A percentile compares a stretch with the other conserved stretches of the same genome.
phyloP scores from a whole-genome alignment of 768 basidiomycete genomes.

The Suillus occidentalis region DNA sequence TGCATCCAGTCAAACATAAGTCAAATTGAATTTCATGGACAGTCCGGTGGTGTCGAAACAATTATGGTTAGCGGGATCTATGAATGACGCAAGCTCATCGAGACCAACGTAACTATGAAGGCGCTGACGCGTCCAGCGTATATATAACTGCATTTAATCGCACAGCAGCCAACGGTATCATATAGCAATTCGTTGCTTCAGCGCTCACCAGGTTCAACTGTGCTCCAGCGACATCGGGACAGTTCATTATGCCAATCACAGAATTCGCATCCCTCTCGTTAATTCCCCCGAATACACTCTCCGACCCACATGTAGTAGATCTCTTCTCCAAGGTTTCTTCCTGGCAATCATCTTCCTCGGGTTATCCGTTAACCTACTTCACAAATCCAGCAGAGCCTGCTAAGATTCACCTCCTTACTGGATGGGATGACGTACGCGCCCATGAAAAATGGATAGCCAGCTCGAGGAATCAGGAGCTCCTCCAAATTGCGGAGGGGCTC shows the following conservation, averaged over 20 bases:
- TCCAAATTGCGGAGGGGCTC: constrained; percentile 30
- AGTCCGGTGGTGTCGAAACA: constrained; percentile 10
- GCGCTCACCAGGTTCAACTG: not conserved
- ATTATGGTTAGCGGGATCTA: not conserved
- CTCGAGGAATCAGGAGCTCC: constrained; percentile 38
- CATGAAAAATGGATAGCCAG: constrained; percentile 45
- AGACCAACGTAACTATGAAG: not conserved
- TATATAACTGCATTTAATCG: not conserved
- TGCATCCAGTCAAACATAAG: constrained; percentile 22
- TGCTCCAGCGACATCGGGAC: no score
- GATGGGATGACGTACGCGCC: constrained; percentile 42
- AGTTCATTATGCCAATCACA: constrained; percentile 40
- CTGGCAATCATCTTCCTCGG: constrained; percentile 42
- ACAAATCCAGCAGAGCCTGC: constrained; percentile 16
- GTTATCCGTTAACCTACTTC: constrained; percentile 44
- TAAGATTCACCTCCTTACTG: constrained; percentile 41
- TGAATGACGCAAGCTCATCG: not conserved
- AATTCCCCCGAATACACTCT: constrained; percentile 29
- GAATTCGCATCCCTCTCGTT: constrained; percentile 43
- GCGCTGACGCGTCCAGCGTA: constrained; percentile 11
- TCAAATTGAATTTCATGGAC: constrained; percentile 21
- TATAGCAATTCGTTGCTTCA: not conserved
- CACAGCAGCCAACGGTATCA: not conserved
- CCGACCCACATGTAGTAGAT: constrained; percentile 27
- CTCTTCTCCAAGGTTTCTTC: constrained; percentile 32